A percentile compares a stretch with the other conserved stretches of the same genome.
Conservation (phyloP, 2,329 filamentous ascomycete genomes). For the Cladorrhinum sp. region DNA sequence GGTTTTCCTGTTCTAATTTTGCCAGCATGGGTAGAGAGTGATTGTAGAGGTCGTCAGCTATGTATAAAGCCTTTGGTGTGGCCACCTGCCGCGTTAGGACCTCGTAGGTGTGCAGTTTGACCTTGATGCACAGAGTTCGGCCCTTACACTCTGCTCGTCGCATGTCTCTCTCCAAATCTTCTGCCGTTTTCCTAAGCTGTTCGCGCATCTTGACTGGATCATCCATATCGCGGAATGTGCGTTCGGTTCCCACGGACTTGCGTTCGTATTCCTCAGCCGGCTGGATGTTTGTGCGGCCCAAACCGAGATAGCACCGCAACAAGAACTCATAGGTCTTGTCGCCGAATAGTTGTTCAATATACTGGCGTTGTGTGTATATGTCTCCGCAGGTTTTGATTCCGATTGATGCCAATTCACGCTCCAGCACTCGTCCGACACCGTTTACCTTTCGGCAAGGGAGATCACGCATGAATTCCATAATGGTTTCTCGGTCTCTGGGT, state of each 20-base stretch:
- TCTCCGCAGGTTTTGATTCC: conserved; percentile 87
- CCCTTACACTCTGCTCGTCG: conserved; percentile 78
- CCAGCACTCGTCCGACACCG: conserved; percentile 89
- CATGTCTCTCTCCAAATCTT: conserved; percentile 85
- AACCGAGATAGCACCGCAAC: conserved; percentile 76
- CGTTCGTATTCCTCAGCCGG: conserved; percentile 87
- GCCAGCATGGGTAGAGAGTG: conserved; percentile 77
- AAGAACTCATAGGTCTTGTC: conserved; percentile 89
- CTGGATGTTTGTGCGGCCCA: conserved; percentile 80
- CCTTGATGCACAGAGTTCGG: conserved; percentile 84
- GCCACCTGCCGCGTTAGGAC: conserved; percentile 80
- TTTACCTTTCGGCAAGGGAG: conserved; percentile 89
- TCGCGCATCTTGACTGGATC: conserved; percentile 65
- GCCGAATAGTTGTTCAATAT: conserved; percentile 76
- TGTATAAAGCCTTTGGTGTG: conserved; percentile 66
- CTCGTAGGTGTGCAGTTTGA: conserved; percentile 93
- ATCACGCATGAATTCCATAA: conserved; percentile 82
- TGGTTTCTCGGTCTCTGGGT: conserved; percentile 65
- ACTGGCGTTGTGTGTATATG: conserved; percentile 72
- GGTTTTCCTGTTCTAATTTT: conserved; percentile 81
- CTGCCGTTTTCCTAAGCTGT: conserved; percentile 76
- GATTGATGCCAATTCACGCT: conserved; percentile 83
- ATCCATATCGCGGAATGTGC: conserved; percentile 80
- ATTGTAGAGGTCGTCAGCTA: conserved; percentile 79
- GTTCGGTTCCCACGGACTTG: conserved; percentile 88